These are phyloP conservation scores for Bipolaris cookei DNA, from an alignment of 2,329 filamentous ascomycete species.

Conservation along the genomic window DNA sequence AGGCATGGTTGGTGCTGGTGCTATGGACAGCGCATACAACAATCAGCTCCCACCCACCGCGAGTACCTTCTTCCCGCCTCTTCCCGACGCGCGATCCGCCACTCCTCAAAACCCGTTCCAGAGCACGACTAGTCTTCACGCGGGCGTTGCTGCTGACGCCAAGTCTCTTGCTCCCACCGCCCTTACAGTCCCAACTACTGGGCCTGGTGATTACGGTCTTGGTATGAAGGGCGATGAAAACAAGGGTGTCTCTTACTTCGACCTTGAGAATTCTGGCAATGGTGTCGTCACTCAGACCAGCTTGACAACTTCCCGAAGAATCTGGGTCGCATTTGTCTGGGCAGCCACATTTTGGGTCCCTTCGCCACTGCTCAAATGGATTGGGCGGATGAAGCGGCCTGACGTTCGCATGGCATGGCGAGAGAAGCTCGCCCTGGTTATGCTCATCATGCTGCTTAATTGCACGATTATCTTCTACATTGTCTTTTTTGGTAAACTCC, in stretches of 20 bases:
- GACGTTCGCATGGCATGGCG: conserved; percentile 98
- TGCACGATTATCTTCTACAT: conserved; percentile 89
- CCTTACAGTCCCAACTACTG: conserved; percentile 60
- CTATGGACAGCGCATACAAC: conserved; percentile 76
- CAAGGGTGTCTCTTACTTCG: conserved; percentile 65
- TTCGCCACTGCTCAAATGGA: conserved; percentile 75
- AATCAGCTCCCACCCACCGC: conserved; percentile 59
- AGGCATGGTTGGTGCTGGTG: conserved; percentile 61
- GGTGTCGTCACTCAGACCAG: conserved; percentile 76
- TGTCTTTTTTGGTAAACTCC: conserved; percentile 77
- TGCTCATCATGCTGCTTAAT: conserved; percentile 83
- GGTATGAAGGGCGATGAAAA: conserved; percentile 80
- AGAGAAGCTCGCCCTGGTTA: conserved; percentile 85
- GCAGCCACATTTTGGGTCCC: conserved; percentile 92
- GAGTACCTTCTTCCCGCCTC: conserved; percentile 71
- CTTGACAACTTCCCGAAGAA: conserved; percentile 67
- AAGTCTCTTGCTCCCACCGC: conserved; percentile 64
- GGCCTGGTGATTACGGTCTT: conserved; percentile 83
- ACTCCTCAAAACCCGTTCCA: conserved; percentile 75
- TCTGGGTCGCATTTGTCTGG: conserved; percentile 87
- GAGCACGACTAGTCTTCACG: conserved; percentile 54
- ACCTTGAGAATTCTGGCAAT: conserved; percentile 77
- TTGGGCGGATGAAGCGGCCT: conserved; percentile 95
- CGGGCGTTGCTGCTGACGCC: conserved; percentile 53
- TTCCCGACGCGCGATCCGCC: conserved; percentile 62